These are phyloP conservation scores for Vitis amurensis DNA, from an alignment of 164 flowering plant genomes.

Conservation along the genomic window DNA sequence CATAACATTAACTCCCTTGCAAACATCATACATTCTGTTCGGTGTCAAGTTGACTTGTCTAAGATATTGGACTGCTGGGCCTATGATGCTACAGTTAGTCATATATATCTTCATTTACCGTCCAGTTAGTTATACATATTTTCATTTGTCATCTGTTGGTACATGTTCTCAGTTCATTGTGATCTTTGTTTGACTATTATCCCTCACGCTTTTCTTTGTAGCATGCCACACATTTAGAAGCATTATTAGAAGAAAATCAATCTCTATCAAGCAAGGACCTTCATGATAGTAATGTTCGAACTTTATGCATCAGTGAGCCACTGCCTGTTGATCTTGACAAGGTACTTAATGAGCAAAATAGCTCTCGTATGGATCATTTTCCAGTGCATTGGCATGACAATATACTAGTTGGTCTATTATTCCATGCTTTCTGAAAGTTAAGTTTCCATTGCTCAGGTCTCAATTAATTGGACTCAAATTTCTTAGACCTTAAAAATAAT, in stretches of 20 bases:
- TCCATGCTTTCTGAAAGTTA: too few relatives aligned
- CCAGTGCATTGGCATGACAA: neutral
- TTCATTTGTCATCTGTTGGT: conserved; percentile 1
- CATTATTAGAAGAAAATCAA: conserved; percentile 55
- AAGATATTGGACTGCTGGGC: conserved; percentile 68
- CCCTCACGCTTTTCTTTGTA: conserved; percentile 20
- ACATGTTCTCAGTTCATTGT: neutral
- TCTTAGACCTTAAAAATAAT: neutral
- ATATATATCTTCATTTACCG: conserved; percentile 5
- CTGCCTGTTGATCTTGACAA: conserved; percentile 64
- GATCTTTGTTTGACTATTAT: conserved; percentile 1
- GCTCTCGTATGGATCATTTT: neutral
- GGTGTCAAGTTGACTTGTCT: conserved; percentile 88
- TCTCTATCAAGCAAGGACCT: conserved; percentile 41
- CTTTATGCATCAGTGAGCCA: conserved; percentile 65
- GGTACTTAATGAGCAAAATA: conserved; percentile 38
- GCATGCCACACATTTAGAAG: conserved; percentile 73
- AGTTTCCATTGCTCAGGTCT: neutral
- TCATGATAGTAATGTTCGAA: conserved; percentile 76
- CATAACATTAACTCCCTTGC: conserved; percentile 80
- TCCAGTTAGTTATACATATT: neutral
- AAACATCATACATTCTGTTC: conserved; percentile 56
- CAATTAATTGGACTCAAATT: neutral
- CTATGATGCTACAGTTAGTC: conserved; percentile 77
- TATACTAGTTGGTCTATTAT: neutral